These are phyloP conservation scores for Wickerhamomyces hampshirensis DNA, from an alignment of 805 yeast genomes.

Conservation along the genomic window DNA sequence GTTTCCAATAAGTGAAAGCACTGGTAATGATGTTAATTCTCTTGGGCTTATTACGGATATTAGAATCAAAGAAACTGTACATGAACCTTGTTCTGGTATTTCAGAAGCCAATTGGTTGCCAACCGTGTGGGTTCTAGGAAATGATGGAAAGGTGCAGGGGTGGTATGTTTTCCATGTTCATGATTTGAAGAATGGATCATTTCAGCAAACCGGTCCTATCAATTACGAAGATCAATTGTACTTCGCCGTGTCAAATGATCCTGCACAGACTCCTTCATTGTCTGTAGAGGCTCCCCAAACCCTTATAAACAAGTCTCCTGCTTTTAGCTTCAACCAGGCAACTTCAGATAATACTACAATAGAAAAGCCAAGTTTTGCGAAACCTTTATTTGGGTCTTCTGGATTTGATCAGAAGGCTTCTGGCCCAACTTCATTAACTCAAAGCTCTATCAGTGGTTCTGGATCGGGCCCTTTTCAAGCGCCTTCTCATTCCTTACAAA, in stretches of 20 bases:
- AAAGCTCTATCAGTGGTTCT: too few relatives aligned
- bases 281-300: too few relatives aligned
- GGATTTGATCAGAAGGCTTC: constrained; percentile 5
- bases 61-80: constrained; percentile 36
- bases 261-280: not conserved
- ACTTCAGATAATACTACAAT: constrained; percentile 11
- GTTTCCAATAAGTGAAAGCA: constrained; percentile 62
- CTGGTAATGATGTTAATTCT: constrained; percentile 65
- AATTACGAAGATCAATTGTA: constrained; percentile 8
- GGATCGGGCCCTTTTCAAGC: too few relatives aligned
- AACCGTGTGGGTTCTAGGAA: constrained; percentile 54
- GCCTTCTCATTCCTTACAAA: too few relatives aligned
- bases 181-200: constrained; percentile 38
- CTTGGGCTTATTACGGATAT: constrained; percentile 67
- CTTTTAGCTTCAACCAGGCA: not conserved
- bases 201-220: constrained; percentile 21
- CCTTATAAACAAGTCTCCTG: too few relatives aligned
- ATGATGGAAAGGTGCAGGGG: constrained; percentile 54
- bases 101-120: constrained; percentile 63
- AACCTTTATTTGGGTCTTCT: constrained; percentile 4
- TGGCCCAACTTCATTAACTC: constrained; percentile 2
- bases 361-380: too few relatives aligned
- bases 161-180: constrained; percentile 62
- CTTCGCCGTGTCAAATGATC: constrained; percentile 1
- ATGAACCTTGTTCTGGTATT: constrained; percentile 52